Conservation (phyloP, 2,329 filamentous ascomycete species). For the Ophiobolus disseminans region DNA sequence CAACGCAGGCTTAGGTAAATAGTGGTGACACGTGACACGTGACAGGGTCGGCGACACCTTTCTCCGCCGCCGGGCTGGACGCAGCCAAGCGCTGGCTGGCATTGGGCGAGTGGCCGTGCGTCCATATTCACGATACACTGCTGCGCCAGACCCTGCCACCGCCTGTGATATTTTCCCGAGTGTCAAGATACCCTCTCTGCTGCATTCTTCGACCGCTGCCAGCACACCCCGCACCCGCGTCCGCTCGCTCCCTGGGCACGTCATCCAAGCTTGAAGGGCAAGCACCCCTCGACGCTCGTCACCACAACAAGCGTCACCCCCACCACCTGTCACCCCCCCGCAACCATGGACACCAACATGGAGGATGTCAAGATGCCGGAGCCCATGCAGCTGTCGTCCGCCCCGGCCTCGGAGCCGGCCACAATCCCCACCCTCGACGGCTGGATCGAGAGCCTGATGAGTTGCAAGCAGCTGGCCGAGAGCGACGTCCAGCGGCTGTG, state of each 20-base stretch:
- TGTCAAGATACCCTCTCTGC: conserved; percentile 14
- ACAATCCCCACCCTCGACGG: conserved; percentile 93
- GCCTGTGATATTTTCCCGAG: conserved; percentile 19
- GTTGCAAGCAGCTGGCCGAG: conserved; percentile 96
- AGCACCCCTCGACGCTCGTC: conserved; percentile 44
- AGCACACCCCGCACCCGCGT: conserved; percentile 5
- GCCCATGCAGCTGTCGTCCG: conserved; percentile 71
- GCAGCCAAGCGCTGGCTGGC: conserved; percentile 15
- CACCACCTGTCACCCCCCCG: conserved; percentile 34
- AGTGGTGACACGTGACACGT: conserved; percentile 9
- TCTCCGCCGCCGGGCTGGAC: conserved; percentile 2
- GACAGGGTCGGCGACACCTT: conserved; percentile 5
- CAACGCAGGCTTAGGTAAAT: background rate
- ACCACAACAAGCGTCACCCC: conserved; percentile 37
- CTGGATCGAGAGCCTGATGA: conserved; percentile 99
- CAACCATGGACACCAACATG: conserved; percentile 96
- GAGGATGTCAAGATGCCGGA: conserved; percentile 92
- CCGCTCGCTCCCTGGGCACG: conserved; percentile 33
- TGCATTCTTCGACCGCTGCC: conserved; percentile 3
- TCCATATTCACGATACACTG: conserved; percentile 28
- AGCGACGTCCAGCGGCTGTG: conserved; percentile 94
- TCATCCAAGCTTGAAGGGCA: conserved; percentile 49
- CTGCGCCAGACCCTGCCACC: conserved; percentile 26
- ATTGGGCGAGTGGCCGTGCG: conserved; percentile 19
- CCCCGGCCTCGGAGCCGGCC: conserved; percentile 80